Evolutionary conservation across 1,139 yeast genomes (phyloP).

Genomic region (Kodamaea fungicola): DNA sequence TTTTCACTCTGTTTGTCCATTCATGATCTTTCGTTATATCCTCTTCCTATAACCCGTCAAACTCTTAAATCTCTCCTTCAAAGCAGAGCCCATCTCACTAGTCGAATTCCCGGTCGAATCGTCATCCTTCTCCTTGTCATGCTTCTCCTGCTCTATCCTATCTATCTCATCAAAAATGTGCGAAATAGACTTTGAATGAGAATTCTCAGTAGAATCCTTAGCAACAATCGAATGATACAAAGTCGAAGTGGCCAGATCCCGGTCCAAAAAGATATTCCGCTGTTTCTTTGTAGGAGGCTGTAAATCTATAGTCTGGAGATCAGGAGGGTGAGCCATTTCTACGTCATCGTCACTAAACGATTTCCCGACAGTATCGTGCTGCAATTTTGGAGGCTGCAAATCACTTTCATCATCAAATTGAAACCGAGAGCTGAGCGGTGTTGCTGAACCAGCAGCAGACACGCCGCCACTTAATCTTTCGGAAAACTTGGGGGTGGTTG

Average conservation of each 20-base stretch:
- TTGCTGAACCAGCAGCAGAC: constrained; percentile 1
- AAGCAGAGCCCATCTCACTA: constrained; percentile 29
- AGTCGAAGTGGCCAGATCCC: constrained; percentile 25
- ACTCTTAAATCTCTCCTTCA: constrained; percentile 27
- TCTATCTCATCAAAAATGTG: constrained; percentile 30
- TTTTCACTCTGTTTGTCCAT: not conserved
- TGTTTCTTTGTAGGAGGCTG: constrained; percentile 3
- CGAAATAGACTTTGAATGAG: constrained; percentile 27
- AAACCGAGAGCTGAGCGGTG: constrained; percentile 1
- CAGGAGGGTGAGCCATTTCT: constrained; percentile 14
- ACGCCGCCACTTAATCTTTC: constrained; percentile 15
- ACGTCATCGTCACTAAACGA: constrained; percentile 3
- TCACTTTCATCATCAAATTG: constrained; percentile 31
- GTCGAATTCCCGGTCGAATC: constrained; percentile 25
- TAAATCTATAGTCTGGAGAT: constrained; percentile 6
- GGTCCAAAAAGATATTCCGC: constrained; percentile 33
- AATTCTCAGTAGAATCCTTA: constrained; percentile 16
- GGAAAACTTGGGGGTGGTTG: constrained; percentile 45
- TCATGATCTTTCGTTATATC: not conserved
- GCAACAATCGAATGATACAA: constrained; percentile 27
- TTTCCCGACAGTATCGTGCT: constrained; percentile 7
- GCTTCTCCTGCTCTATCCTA: constrained; percentile 6
- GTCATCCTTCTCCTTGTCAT: constrained; percentile 10
- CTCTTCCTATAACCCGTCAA: constrained; percentile 13
- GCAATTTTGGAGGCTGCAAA: constrained; percentile 25